phyloP scores from a whole-genome alignment of 2,329 filamentous ascomycete species.

The Macrophomina tecta region DNA sequence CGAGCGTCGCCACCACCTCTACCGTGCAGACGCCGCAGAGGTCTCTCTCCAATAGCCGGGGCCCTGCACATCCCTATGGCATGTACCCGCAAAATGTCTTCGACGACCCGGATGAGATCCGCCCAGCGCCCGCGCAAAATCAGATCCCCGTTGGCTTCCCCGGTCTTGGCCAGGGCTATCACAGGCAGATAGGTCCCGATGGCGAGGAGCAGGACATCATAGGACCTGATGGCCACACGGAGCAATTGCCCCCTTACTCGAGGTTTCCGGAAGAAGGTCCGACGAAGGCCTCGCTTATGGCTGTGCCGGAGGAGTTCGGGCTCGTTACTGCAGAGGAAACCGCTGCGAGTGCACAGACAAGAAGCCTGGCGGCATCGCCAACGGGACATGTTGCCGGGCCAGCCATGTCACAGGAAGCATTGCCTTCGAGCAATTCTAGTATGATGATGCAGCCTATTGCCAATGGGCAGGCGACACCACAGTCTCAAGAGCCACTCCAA shows the following conservation, averaged over 20 bases:
- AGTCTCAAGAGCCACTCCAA: constrained; percentile 11
- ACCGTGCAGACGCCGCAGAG: constrained; percentile 66
- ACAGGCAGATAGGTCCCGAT: constrained; percentile 74
- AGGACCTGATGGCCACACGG: constrained; percentile 84
- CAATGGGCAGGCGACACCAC: constrained; percentile 14
- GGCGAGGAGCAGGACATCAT: constrained; percentile 90
- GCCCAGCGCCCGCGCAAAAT: constrained; percentile 35
- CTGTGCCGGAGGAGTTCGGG: constrained; percentile 25
- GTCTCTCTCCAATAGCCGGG: constrained; percentile 62
- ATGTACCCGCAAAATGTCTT: constrained; percentile 85
- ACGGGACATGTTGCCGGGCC: background rate
- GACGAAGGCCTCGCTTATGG: constrained; percentile 57
- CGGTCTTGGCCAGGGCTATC: constrained; percentile 69
- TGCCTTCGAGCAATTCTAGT: constrained; percentile 14
- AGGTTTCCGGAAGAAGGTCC: constrained; percentile 81
- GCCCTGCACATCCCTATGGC: constrained; percentile 82
- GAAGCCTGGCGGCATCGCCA: background rate
- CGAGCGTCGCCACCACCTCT: constrained; percentile 74
- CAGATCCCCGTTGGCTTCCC: constrained; percentile 76
- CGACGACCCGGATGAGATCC: constrained; percentile 50
- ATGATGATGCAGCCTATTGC: constrained; percentile 17
- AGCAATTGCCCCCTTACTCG: constrained; percentile 90
- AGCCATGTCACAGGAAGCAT: constrained; percentile 13
- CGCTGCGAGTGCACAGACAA: background rate
- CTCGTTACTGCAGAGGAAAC: constrained; percentile 2